Percentiles rank a stretch among this genome's conserved stretches.
Conservation (phyloP, 768 basidiomycete genomes). For the Xerocomus brunneocitrinus region DNA sequence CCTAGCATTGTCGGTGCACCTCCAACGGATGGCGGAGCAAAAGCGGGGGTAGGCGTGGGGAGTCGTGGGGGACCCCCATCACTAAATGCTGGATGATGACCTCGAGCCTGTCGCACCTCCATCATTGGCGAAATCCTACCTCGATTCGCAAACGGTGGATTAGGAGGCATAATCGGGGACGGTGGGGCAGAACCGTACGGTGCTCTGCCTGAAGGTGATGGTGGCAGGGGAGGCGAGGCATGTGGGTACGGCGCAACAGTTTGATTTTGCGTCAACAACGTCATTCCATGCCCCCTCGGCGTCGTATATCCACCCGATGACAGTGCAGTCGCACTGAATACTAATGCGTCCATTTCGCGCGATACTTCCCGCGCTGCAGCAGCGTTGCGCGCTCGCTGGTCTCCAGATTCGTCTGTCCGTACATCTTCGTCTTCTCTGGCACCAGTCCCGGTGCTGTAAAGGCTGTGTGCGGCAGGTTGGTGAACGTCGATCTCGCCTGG, state of each 20-base stretch:
- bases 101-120: slow-evolving; percentile 5
- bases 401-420: slow-evolving; percentile 28
- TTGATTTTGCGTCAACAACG: slow-evolving; percentile 2
- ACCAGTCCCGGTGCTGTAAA: background rate
- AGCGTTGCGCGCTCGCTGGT: slow-evolving; percentile 54
- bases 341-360: slow-evolving; percentile 58
- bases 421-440: slow-evolving; percentile 28
- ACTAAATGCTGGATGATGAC: background rate
- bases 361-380: slow-evolving; percentile 68
- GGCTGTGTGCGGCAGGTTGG: slow-evolving; percentile 1
- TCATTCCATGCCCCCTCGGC: slow-evolving; percentile 9
- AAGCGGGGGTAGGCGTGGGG: slow-evolving; percentile 1
- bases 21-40: background rate
- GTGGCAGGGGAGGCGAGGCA: background rate
- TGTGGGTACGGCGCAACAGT: background rate
- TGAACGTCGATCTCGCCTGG: slow-evolving; percentile 12
- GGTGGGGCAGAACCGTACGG: slow-evolving; percentile 22
- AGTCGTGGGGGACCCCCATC: slow-evolving; percentile 8
- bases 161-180: slow-evolving; percentile 33
- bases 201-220: slow-evolving; percentile 4
- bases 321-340: slow-evolving; percentile 32
- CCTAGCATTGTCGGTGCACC: slow-evolving; percentile 2
- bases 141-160: slow-evolving; percentile 38
- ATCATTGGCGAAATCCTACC: slow-evolving; percentile 6
- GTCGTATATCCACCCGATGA: slow-evolving; percentile 14